Percentiles rank a stretch among this genome's conserved stretches.
Conservation (phyloP, 148 eudicot species). For the Camellia granthamiana region DNA sequence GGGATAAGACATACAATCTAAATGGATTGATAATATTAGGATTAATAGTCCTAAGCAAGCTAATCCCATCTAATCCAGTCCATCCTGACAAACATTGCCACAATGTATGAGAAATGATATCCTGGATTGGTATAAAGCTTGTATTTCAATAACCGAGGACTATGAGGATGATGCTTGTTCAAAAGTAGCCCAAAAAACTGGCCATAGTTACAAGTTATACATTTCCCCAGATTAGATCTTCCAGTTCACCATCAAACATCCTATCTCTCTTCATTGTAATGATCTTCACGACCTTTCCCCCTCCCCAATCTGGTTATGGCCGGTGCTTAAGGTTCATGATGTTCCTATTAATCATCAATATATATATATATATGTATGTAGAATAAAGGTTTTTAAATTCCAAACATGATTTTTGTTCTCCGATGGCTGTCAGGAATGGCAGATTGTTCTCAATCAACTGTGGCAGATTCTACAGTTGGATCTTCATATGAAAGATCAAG, state of each 20-base stretch:
- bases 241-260: background rate
- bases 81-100: too few species aligned
- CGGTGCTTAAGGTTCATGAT: too few species aligned
- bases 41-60: too few species aligned
- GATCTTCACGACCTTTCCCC: background rate
- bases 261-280: background rate
- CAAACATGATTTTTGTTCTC: background rate
- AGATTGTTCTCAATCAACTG: background rate
- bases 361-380: background rate
- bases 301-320: background rate
- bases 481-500: background rate
- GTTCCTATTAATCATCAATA: background rate
- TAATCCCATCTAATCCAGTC: too few species aligned
- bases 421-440: background rate
- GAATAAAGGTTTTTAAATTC: background rate
- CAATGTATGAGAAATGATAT: constrained; percentile 4
- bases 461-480: background rate
- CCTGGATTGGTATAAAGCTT: background rate
- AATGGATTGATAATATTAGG: too few species aligned
- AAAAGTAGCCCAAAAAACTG: background rate
- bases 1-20: too few species aligned
- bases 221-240: background rate
- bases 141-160: background rate
- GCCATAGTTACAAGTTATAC: background rate
- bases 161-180: background rate